Evolutionary conservation across 1,139 yeast species (phyloP).

Genomic region (Pichia sp.): DNA sequence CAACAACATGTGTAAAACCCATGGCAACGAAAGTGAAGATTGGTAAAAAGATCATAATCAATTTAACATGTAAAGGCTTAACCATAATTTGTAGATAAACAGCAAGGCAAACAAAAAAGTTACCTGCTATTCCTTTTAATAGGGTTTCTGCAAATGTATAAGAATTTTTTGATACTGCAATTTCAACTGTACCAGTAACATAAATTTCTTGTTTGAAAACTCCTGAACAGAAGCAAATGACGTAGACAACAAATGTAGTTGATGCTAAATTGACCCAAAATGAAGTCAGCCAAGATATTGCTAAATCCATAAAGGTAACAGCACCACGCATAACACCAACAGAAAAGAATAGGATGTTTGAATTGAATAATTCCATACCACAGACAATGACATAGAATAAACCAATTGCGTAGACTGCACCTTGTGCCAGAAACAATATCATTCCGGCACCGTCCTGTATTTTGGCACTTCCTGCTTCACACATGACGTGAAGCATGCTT

Average conservation of each 20-base stretch:
- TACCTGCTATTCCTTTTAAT: conserved; percentile 68
- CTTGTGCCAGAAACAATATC: conserved; percentile 50
- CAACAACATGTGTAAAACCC: conserved; percentile 79
- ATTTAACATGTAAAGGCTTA: conserved; percentile 77
- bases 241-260: conserved; percentile 61
- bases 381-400: conserved; percentile 68
- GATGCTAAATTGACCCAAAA: conserved; percentile 66
- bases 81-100: conserved; percentile 75
- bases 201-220: conserved; percentile 40
- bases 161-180: conserved; percentile 47
- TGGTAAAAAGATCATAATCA: conserved; percentile 62
- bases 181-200: conserved; percentile 45
- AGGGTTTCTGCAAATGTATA: conserved; percentile 55
- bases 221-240: conserved; percentile 56
- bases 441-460: conserved; percentile 46
- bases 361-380: conserved; percentile 74
- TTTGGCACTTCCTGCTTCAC: conserved; percentile 51
- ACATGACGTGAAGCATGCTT: conserved; percentile 63
- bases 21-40: conserved; percentile 69
- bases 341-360: conserved; percentile 66
- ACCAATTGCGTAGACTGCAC: conserved; percentile 63
- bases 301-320: conserved; percentile 57
- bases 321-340: conserved; percentile 70
- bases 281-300: conserved; percentile 68
- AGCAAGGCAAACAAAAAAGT: conserved; percentile 72